Evolutionary conservation across 495 filamentous ascomycete genomes (phyloP).

Genomic region (Daldinia loculata): DNA sequence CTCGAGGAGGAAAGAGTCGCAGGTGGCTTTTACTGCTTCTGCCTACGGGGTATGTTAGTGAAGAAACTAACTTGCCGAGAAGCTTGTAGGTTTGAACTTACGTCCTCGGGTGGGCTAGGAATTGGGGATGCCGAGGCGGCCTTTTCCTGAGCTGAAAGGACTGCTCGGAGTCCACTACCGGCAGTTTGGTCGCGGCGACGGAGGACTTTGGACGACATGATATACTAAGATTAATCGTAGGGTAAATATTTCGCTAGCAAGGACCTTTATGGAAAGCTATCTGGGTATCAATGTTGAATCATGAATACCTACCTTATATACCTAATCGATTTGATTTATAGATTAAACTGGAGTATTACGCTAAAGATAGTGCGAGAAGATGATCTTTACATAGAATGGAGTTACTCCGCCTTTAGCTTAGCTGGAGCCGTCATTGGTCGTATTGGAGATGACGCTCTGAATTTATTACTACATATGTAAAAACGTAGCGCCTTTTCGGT

Average conservation of each 20-base stretch:
- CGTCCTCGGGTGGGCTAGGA: constrained; percentile 42
- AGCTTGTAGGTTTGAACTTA: constrained; percentile 23
- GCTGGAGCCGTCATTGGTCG: neutral
- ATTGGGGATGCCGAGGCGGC: constrained; percentile 30
- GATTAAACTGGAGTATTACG: neutral
- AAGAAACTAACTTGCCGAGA: neutral
- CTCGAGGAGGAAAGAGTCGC: constrained; percentile 64
- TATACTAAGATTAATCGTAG: neutral
- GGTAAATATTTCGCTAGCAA: neutral
- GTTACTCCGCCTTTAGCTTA: constrained; percentile 3
- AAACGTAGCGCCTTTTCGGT: neutral
- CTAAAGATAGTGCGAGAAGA: neutral
- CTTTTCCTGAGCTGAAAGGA: constrained; percentile 16
- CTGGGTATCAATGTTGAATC: neutral
- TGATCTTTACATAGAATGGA: neutral
- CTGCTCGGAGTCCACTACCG: constrained; percentile 34
- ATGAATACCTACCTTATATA: neutral
- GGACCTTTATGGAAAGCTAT: too few species aligned
- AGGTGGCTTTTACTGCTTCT: constrained; percentile 58
- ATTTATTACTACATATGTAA: neutral
- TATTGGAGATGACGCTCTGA: neutral
- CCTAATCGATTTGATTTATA: neutral
- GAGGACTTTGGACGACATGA: constrained; percentile 26
- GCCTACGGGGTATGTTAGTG: constrained; percentile 45
- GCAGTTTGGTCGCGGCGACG: constrained; percentile 31